Percentiles rank a stretch among this genome's conserved stretches.
phyloP scores from a whole-genome alignment of 768 basidiomycete genomes.

The Tephrocybe sp. region DNA sequence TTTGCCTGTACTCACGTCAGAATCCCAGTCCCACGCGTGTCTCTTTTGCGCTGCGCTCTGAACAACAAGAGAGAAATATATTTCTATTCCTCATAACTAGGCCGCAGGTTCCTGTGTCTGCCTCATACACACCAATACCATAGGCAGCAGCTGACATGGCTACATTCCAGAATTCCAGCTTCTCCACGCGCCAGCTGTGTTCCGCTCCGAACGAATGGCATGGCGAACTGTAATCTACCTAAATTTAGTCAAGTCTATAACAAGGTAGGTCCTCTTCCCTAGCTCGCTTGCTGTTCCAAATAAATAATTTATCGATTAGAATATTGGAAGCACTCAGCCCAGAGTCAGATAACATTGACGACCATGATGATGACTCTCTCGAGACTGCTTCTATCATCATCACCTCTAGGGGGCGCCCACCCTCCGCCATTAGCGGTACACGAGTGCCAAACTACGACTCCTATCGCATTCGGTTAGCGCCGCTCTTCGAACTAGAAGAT shows the following conservation, averaged over 20 bases:
- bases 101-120: not conserved
- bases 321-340: slow-evolving; percentile 74
- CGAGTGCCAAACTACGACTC: slow-evolving; percentile 57
- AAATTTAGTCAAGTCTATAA: slow-evolving; percentile 80
- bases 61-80: not conserved
- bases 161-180: slow-evolving; percentile 72
- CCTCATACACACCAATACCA: not conserved
- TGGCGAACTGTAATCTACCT: slow-evolving; percentile 90
- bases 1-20: slow-evolving; percentile 13
- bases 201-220: slow-evolving; percentile 76
- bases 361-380: slow-evolving; percentile 54
- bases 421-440: slow-evolving; percentile 48
- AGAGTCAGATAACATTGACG: slow-evolving; percentile 56
- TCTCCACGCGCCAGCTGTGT: slow-evolving; percentile 71
- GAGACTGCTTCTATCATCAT: slow-evolving; percentile 54
- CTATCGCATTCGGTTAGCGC: slow-evolving; percentile 62
- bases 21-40: slow-evolving; percentile 13
- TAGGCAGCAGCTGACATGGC: slow-evolving; percentile 6
- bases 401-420: slow-evolving; percentile 44
- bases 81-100: not conserved
- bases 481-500: slow-evolving; percentile 68
- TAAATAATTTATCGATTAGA: slow-evolving; percentile 31
- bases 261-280: slow-evolving; percentile 46
- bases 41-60: slow-evolving; percentile 1
- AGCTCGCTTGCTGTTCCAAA: slow-evolving; percentile 13